Evolutionary conservation across 139 green algal species (phyloP), one percentile per base, ranked within the genome.

Genomic region (Desmodesmus armatus): DNA sequence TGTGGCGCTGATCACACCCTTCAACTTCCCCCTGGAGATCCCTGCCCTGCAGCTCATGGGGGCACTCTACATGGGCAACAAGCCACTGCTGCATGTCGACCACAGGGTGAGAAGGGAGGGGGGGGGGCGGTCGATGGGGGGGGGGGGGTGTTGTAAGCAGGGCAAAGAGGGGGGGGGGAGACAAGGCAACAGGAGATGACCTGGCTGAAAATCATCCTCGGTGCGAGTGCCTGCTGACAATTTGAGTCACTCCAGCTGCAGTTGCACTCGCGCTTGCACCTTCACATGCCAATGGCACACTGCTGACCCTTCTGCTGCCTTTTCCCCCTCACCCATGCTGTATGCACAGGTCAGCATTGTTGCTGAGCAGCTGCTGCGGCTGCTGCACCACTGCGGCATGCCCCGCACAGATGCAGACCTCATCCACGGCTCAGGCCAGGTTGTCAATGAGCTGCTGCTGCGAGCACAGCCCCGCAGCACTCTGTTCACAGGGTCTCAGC

Each of bases 1-100:
- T 15, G 97, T 99, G 39, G 92, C 90, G 0, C 77, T 99, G 29
- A 97, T 99, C 91, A 97, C 97, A 2, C 97, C 97, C 53, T 99
- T 99, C 94, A 99, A 99, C 92, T 99, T 99, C 87, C 97, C 97
- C 1, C 91, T 99, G 55, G 97, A 99, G 88, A 99, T 99, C 86
- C 97, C 97, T 0, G 95, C 92, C 39, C 95, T 99, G 47, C 97
- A 99, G 91, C 82, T 98, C n/a, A 99, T 99, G 95, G 97, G 97
- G 17, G 96, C 97, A 25, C 94, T 99, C 23, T 99, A 96, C 93
- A 99, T 99, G 97, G 97, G 97, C 78, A 99, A 99, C 91, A 98
- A 97, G 90, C 95, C 95, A 35, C 87, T 99, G 88, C 85, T 99
- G 73, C 96, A 98, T 73, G 92, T 96, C 0, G 96, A 98, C 89